Evolutionary conservation across 169 alveolate genomes (phyloP).

Genomic region (Eimeria maxima): DNA sequence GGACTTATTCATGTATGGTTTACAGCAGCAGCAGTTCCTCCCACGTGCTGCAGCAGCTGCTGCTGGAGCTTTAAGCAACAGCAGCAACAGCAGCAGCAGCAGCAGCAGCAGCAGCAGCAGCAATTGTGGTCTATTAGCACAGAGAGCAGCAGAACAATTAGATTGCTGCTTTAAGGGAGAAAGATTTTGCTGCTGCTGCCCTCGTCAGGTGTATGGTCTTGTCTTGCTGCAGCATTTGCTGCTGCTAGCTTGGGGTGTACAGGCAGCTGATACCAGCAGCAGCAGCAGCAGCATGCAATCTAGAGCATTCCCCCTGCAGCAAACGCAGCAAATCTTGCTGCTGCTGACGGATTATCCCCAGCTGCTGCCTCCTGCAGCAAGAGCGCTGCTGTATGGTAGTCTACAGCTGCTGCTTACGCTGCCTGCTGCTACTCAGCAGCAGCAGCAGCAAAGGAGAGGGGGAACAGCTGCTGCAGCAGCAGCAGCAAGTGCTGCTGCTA

Average conservation of each 20-base stretch:
- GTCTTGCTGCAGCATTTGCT: constrained; percentile 69
- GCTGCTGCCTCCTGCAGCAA: constrained; percentile 50
- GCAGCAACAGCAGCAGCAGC: constrained; percentile 60
- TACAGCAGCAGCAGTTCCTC: constrained; percentile 12
- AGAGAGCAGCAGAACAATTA: constrained; percentile 49
- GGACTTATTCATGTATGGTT: not conserved
- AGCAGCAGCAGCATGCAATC: constrained; percentile 49
- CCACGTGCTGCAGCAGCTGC: constrained; percentile 61
- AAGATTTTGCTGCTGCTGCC: not conserved
- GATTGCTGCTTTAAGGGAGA: constrained; percentile 40
- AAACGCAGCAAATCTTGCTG: constrained; percentile 2
- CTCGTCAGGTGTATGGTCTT: constrained; percentile 58
- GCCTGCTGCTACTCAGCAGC: constrained; percentile 32
- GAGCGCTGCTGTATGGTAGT: constrained; percentile 64
- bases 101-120: constrained; percentile 57
- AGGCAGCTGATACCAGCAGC: constrained; percentile 63
- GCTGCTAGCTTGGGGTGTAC: constrained; percentile 77
- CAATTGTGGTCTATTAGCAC: constrained; percentile 9
- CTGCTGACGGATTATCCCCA: constrained; percentile 23
- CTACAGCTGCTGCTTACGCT: constrained; percentile 69
- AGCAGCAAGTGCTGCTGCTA: constrained; percentile 57
- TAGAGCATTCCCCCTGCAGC: constrained; percentile 73
- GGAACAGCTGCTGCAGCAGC: constrained; percentile 32
- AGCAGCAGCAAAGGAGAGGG: constrained; percentile 1
- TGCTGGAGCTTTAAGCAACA: not conserved